Percentiles rank a stretch among this genome's conserved stretches.
phyloP scores from a whole-genome alignment of 2,329 filamentous ascomycete genomes.

The Alternaria ventricosa region DNA sequence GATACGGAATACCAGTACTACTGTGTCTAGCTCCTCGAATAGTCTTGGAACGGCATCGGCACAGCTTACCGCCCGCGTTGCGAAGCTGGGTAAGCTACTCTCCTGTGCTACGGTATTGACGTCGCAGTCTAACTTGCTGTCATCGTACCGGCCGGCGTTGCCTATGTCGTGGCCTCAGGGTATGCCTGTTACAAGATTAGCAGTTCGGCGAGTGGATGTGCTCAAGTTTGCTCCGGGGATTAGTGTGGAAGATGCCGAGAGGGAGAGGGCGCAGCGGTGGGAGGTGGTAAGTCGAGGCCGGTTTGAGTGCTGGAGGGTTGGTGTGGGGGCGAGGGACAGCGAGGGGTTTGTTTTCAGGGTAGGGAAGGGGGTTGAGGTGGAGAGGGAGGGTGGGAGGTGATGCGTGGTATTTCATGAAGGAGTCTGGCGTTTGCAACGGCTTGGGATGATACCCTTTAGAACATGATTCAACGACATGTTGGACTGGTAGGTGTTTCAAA shows the following conservation, averaged over 20 bases:
- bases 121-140: conserved; percentile 14
- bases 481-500: neutral
- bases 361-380: conserved; percentile 22
- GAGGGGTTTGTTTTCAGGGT: conserved; percentile 40
- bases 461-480: neutral
- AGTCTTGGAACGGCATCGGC: conserved; percentile 21
- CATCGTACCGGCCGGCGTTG: conserved; percentile 20
- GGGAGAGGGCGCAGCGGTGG: conserved; percentile 44
- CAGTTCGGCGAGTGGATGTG: conserved; percentile 42
- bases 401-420: neutral
- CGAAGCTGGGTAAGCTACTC: conserved; percentile 12
- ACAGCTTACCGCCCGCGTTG: conserved; percentile 19
- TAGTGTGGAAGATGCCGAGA: conserved; percentile 47
- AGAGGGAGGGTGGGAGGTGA: conserved; percentile 2
- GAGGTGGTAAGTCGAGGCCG: conserved; percentile 44
- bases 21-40: neutral
- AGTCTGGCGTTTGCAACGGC: neutral
- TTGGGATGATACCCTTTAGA: neutral
- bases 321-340: conserved; percentile 11
- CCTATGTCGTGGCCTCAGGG: conserved; percentile 40
- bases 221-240: conserved; percentile 47
- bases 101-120: conserved; percentile 22
- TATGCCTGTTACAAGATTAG: conserved; percentile 39
- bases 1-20: conserved; percentile 9
- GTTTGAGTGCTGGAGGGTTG: conserved; percentile 46